Conservation (phyloP, 768 basidiomycete species). For the Fomitopsis pulvina region DNA sequence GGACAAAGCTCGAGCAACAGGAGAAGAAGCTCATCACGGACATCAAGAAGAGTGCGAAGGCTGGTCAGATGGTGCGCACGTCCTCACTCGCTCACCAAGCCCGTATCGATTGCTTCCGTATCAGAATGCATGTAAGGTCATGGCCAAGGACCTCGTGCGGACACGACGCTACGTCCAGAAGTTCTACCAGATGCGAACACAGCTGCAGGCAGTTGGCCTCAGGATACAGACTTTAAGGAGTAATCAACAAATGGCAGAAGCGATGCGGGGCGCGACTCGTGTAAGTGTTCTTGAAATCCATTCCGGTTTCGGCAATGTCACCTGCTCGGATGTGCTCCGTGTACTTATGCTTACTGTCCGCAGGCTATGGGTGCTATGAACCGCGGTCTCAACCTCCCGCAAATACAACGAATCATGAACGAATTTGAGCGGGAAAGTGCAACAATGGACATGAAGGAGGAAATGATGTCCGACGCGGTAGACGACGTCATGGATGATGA, state of each 20-base stretch:
- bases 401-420: conserved; percentile 93
- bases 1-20: conserved; percentile 86
- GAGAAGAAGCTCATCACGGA: conserved; percentile 96
- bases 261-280: conserved; percentile 96
- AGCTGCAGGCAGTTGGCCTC: conserved; percentile 91
- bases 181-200: conserved; percentile 98
- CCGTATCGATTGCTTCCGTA: neutral
- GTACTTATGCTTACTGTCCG: no score
- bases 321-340: neutral
- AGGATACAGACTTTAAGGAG: conserved; percentile 94
- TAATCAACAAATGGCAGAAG: conserved; percentile 99
- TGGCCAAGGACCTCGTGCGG: conserved; percentile 97
- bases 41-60: conserved; percentile 95
- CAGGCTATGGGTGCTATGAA: conserved; percentile 99
- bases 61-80: conserved; percentile 79
- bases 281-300: conserved; percentile 40
- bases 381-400: conserved; percentile 88
- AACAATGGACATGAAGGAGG: conserved; percentile 99
- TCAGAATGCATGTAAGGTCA: conserved; percentile 97
- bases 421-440: conserved; percentile 97
- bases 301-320: no score
- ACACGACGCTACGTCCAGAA: conserved; percentile 95
- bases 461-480: conserved; percentile 98
- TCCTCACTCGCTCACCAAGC: conserved; percentile 2
- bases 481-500: conserved; percentile 94